Evolutionary conservation across 192 early-diverging fungal species (phyloP), one percentile per base, ranked within the genome.

Genomic region (Backusella circina): DNA sequence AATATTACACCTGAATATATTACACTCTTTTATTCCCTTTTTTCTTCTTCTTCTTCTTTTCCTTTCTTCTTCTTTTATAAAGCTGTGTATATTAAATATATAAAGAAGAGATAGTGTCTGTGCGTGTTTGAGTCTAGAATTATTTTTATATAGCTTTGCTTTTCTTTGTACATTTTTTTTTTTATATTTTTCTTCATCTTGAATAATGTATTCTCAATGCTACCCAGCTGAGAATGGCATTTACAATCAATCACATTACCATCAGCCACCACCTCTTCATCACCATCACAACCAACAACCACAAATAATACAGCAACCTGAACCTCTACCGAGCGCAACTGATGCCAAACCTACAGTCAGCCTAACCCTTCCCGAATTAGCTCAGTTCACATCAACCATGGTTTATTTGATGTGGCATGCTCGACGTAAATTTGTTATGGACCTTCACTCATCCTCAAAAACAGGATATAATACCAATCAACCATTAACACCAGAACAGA

Each of bases 381-480:
- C 88, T 5, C 84, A 88, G 28, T 90, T 90, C 75, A 84, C 84
- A 2, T 84, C 88, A 32, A 84, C 86, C 41, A 88, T 90, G 87
- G 83, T 88, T 16, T 88, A 83, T 71, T 83, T 83, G 32, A 68
- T 90, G 37, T 83, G 85, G 75, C 85, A 88, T 72, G 82, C 82
- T 12, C 79, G 85, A 39, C 76, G 83, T 72, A 66, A 81, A 33
- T 78, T 76, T 44, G 75, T 80, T 38, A 72, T 77, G 68, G 82
- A 70, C 18, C 66, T 80, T 1, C 80, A 84, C 36, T 69, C 44
- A 68, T 72, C 47, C 30, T 30, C 18, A 35, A 76, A 71, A 50
- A 18, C 38, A 36, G 61, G 36, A 21, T 33, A 44, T 15, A 28
- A 38, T 18, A 70, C 41, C 67, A 35, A 47, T 5, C 26, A 41